phyloP scores from a whole-genome alignment of 345 rosid genomes.

The Arabidopsis suecica region DNA sequence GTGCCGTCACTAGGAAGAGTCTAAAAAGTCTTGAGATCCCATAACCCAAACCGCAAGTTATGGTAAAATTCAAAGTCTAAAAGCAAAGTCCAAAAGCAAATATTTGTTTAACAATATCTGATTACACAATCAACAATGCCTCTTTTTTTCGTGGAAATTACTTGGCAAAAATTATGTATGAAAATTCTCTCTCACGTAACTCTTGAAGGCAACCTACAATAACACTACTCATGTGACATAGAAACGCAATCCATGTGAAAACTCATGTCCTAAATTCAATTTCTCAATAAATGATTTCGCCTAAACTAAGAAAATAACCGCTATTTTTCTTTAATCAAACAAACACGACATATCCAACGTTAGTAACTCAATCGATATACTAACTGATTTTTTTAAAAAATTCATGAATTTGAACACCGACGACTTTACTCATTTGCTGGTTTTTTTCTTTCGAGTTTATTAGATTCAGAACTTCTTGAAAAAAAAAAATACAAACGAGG shows the following conservation, averaged over 20 bases:
- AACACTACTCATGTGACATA: neutral
- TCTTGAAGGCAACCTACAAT: constrained; percentile 4
- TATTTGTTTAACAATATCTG: constrained; percentile 9
- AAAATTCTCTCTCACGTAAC: constrained; percentile 23
- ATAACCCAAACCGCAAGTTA: constrained; percentile 39
- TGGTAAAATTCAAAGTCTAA: constrained; percentile 41
- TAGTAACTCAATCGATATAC: no score
- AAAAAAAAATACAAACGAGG: no score
- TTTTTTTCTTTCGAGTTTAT: no score
- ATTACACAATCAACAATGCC: neutral
- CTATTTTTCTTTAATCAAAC: no score
- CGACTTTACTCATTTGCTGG: no score
- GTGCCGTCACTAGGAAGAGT: constrained; percentile 43
- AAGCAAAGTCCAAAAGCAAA: constrained; percentile 28
- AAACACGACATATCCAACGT: no score
- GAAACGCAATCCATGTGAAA: constrained; percentile 19
- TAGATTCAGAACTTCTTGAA: no score
- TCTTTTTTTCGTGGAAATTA: neutral
- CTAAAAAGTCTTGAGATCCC: constrained; percentile 41
- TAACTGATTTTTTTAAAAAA: no score
- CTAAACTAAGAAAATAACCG: no score
- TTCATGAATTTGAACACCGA: no score
- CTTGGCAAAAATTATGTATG: neutral
- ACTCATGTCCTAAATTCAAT: neutral
- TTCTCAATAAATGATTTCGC: neutral